Evolutionary conservation across 495 filamentous ascomycete genomes (phyloP), one percentile per base, ranked within the genome.

Genomic region (Durotheca rogersii): DNA sequence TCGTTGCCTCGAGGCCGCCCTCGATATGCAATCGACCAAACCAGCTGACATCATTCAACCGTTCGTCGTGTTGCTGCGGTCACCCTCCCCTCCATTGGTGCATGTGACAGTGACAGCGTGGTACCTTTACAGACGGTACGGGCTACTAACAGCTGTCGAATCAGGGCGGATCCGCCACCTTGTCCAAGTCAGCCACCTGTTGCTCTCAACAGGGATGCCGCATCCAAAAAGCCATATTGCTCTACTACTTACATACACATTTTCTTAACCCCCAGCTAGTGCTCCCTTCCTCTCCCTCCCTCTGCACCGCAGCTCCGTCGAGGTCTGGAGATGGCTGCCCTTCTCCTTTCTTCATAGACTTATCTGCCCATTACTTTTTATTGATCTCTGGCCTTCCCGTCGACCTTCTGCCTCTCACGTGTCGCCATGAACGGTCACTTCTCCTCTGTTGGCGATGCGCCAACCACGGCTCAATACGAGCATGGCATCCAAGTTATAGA

Each of bases 401-500:
- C 20, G 2, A 6, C 14, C 18, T 31, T 35, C 44, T 50, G n/a
- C n/a, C 36, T 14, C 15, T 25, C 47, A 27, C 45, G 25, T 34
- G 25, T 54, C 41, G 55, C 80, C 15, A 86, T 88, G 76, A 96
- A 96, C 71, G 87, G 87, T 58, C 90, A 96, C 67, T 92, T 96
- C 71, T 88, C 89, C 54, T 72, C 81, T 33, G 80, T 90, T 67
- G 87, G 87, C 69, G 78, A 82, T 45, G 77, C 78, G 69, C 76
- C 80, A 49, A 75, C 75, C 34, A 71, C 76, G 57, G 81, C 86
- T 59, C 76, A 86, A 31, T 96, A 90, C 67, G 86, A 87, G 65
- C 89, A 93, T 80, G 93, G 93, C 40, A 88, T 96, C 60, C 93
- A 98, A 73, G 90, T 97, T 59, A 87, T 98, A 56, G 88, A 96